phyloP scores from a whole-genome alignment of 2,329 filamentous ascomycete species.

The Tolypocladium sp. region DNA sequence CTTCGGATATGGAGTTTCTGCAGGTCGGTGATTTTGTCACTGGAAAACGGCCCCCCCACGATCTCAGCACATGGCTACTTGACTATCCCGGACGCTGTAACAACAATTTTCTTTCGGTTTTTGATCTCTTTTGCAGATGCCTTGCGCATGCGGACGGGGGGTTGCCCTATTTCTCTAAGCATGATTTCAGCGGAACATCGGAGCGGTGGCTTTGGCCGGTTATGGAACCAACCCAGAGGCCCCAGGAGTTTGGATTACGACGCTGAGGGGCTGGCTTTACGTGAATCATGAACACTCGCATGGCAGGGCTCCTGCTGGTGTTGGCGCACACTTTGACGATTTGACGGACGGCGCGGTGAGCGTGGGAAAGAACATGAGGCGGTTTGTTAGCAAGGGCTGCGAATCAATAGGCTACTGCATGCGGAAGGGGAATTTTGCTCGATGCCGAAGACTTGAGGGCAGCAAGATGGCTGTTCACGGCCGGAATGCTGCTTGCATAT shows the following conservation, averaged over 20 bases:
- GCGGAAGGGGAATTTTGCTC: background rate
- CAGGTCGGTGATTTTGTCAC: background rate
- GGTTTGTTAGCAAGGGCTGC: background rate
- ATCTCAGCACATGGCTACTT: background rate
- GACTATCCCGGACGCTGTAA: slow-evolving; percentile 16
- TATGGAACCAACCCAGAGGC: slow-evolving; percentile 3
- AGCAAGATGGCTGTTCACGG: background rate
- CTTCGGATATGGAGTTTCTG: background rate
- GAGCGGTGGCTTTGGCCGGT: slow-evolving; percentile 6
- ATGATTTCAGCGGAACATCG: slow-evolving; percentile 7
- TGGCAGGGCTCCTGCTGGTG: background rate
- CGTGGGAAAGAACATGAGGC: background rate
- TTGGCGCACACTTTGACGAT: slow-evolving; percentile 1
- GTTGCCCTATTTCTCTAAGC: background rate
- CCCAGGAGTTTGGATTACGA: slow-evolving; percentile 15
- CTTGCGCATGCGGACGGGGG: background rate
- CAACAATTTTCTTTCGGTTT: slow-evolving; percentile 11
- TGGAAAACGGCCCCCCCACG: background rate
- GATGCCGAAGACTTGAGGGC: background rate
- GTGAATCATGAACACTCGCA: slow-evolving; percentile 8
- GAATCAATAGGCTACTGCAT: background rate
- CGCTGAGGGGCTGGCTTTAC: slow-evolving; percentile 6
- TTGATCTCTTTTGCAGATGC: slow-evolving; percentile 3
- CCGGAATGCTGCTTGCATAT: background rate
- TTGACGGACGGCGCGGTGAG: slow-evolving; percentile 1